A percentile compares a stretch with the other conserved stretches of the same genome.
These are phyloP conservation scores for Meyerozyma athensensis DNA, from an alignment of 1,139 yeast species.

Conservation along the genomic window DNA sequence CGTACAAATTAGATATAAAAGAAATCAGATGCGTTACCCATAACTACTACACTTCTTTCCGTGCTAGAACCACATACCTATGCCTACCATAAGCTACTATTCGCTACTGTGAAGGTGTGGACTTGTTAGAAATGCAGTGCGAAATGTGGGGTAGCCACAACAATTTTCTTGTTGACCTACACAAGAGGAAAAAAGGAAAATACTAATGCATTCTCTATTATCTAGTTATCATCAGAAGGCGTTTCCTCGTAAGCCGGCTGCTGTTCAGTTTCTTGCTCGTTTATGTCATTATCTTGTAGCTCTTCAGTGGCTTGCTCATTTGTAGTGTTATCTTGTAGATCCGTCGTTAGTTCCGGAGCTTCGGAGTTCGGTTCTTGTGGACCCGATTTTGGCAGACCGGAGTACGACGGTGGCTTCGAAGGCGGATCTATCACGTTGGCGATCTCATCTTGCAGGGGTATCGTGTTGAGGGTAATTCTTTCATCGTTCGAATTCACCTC, in stretches of 20 bases:
- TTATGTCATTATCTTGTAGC: neutral
- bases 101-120: slow-evolving; percentile 6
- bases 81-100: neutral
- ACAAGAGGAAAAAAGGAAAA: too few species aligned
- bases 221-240: too few species aligned
- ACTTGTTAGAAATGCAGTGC: neutral
- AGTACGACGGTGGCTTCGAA: slow-evolving; percentile 34
- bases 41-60: too few species aligned
- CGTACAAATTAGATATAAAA: too few species aligned
- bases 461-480: slow-evolving; percentile 37
- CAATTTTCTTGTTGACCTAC: too few species aligned
- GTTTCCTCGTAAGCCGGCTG: neutral
- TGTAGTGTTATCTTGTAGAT: too few species aligned
- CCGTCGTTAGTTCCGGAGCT: too few species aligned
- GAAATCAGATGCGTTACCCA: too few species aligned
- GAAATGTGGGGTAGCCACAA: neutral
- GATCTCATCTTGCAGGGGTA: slow-evolving; percentile 9
- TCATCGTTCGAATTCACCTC: slow-evolving; percentile 34
- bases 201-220: too few species aligned
- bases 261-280: neutral
- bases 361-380: neutral
- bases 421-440: slow-evolving; percentile 17
- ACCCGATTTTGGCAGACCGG: too few species aligned
- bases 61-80: neutral
- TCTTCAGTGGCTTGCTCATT: too few species aligned